phyloP scores from a whole-genome alignment of 768 basidiomycete genomes.

The Tulasnella sp. region DNA sequence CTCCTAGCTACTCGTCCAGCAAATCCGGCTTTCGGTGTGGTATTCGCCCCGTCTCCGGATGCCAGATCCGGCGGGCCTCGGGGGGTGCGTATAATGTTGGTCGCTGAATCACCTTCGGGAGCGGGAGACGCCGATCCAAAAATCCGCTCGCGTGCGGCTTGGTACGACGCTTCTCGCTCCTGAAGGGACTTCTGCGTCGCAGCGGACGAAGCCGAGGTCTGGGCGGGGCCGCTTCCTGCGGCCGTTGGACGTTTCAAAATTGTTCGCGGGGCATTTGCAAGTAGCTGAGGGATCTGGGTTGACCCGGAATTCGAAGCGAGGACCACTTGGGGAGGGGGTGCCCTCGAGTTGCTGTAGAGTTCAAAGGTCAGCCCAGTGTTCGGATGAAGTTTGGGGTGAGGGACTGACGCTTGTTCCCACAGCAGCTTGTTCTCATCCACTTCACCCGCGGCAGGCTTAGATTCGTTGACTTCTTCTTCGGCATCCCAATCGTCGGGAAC shows the following conservation, averaged over 20 bases:
- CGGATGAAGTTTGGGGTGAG: not conserved
- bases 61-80: slow-evolving; percentile 1
- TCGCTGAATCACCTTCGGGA: not conserved
- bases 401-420: slow-evolving; percentile 16
- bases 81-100: slow-evolving; percentile 6
- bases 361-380: not conserved
- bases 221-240: not conserved
- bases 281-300: slow-evolving; percentile 2
- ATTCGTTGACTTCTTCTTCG: slow-evolving; percentile 10
- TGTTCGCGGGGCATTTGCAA: not conserved
- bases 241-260: slow-evolving; percentile 15
- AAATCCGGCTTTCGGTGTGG: slow-evolving; percentile 9
- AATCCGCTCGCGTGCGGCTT: slow-evolving; percentile 19
- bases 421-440: not conserved
- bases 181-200: slow-evolving; percentile 7
- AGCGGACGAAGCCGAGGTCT: not conserved
- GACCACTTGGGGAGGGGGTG: not conserved
- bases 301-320: not conserved
- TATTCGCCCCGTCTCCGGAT: not conserved
- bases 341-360: slow-evolving; percentile 8
- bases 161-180: slow-evolving; percentile 18
- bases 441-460: not conserved
- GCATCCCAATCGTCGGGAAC: slow-evolving; percentile 17
- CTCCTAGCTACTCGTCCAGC: slow-evolving; percentile 2
- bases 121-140: slow-evolving; percentile 11